Evolutionary conservation across 306 rosid genomes (phyloP), one percentile per base, ranked within the genome.

Genomic region (Ceratonia siliqua): DNA sequence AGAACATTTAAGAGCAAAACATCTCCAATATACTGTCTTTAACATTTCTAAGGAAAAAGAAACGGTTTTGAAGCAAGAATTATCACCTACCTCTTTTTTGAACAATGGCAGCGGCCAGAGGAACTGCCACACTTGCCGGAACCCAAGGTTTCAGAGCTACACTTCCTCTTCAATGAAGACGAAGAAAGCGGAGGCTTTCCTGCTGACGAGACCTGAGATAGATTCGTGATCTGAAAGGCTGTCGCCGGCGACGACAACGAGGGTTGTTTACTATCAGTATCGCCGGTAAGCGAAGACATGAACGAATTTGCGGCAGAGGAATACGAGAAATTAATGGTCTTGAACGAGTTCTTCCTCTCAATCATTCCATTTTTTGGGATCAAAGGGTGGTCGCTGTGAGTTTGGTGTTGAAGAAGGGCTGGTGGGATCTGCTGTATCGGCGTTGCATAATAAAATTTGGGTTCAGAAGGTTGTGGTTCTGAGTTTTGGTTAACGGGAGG

Each of bases 361-460:
- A 73, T 24, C 20, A 58, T 18, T 4, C 63, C 76, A 58, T 46
- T 73, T 49, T 76, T 79, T 8, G 57, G 62, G 50, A 61, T 20
- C 62, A 74, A 41, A 24, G 67, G 14, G 33, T 64, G 74, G 54
- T 58, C 52, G 62, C 18, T 28, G 33, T 12, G 27, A 20, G 42
- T 22, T 0, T 45, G 76, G 15, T 65, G 39, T 17, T 5, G 75
- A 15, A 70, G 80, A 6, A 28, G 76, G 1, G 59, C 69, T 0
- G 91, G 82, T 0, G 96, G 97, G 89, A 93, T 89, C 86, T 88
- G 98, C 86, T 88, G 94, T 61, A 93, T 73, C 75, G 98, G 94
- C 22, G 88, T 89, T 1, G 89, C 93, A 22, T 79, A 75, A 69
- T 61, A 87, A 41, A 81, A 65, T 50, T 50, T 82, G 2, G 79